Evolutionary conservation across 1,284 basidiomycete genomes (phyloP).

Genomic region (Apiotrichum sp.): DNA sequence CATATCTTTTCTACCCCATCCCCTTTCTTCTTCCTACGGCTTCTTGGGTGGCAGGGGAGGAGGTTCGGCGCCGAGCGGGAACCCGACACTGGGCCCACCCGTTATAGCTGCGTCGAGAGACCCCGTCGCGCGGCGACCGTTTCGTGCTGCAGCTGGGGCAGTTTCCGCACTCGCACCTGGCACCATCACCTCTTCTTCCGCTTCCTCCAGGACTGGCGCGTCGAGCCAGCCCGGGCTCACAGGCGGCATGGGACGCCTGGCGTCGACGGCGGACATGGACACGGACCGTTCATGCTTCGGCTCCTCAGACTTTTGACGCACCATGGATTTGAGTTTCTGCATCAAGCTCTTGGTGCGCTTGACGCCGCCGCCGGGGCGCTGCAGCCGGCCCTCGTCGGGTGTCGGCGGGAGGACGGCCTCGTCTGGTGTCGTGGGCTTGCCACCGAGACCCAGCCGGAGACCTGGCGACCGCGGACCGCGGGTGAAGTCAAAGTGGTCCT

Average conservation of each 20-base stretch:
- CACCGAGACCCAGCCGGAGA: constrained; percentile 10
- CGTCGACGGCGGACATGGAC: constrained; percentile 18
- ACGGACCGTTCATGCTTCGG: constrained; percentile 9
- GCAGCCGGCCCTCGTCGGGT: constrained; percentile 1
- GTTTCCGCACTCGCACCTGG: not conserved
- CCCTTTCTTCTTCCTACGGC: constrained; percentile 2
- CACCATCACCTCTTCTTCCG: not conserved
- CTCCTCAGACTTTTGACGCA: constrained; percentile 29
- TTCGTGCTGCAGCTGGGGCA: too few relatives aligned
- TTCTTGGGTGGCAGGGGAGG: not conserved
- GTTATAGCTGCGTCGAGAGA: not conserved
- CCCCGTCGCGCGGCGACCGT: not conserved
- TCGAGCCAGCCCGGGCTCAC: constrained; percentile 2
- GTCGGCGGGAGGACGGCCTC: constrained; percentile 4
- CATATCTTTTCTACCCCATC: not conserved
- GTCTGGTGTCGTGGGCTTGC: not conserved
- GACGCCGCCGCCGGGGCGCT: constrained; percentile 27
- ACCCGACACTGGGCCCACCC: not conserved
- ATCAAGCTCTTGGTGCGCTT: constrained; percentile 48
- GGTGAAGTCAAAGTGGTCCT: constrained; percentile 16
- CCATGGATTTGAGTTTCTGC: constrained; percentile 49
- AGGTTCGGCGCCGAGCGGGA: not conserved
- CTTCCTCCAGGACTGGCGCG: constrained; percentile 8
- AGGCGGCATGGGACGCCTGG: not conserved
- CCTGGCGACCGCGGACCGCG: constrained; percentile 32